These are phyloP conservation scores for Tylopilus intermedius DNA, from an alignment of 768 basidiomycete species.

Conservation along the genomic window DNA sequence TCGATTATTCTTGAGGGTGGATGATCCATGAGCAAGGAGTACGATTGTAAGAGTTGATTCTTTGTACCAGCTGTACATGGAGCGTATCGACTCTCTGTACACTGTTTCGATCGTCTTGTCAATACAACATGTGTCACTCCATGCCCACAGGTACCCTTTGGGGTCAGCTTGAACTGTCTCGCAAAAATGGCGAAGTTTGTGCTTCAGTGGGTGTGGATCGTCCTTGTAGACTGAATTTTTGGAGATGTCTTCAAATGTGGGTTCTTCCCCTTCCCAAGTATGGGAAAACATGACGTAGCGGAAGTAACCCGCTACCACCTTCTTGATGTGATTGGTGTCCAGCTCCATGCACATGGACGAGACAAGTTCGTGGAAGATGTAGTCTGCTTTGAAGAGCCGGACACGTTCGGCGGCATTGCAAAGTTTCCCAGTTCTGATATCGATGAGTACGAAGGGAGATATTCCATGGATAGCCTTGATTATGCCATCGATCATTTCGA, in stretches of 20 bases:
- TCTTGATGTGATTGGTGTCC: not conserved
- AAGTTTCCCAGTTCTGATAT: not conserved
- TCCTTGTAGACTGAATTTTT: not conserved
- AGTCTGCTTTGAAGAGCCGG: not conserved
- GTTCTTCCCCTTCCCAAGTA: constrained; percentile 5
- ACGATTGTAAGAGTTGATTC: not conserved
- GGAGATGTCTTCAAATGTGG: not conserved
- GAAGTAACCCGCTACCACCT: not conserved
- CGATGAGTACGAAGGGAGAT: constrained; percentile 1
- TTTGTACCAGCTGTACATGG: constrained; percentile 7
- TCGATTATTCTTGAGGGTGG: not conserved
- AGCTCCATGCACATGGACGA: not conserved
- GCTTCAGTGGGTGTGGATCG: not conserved
- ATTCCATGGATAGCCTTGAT: not conserved
- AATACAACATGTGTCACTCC: constrained; percentile 3
- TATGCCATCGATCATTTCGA: not conserved
- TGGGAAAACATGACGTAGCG: constrained; percentile 8
- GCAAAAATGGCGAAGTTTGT: not conserved
- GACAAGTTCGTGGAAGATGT: not conserved
- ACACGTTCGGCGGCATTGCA: not conserved
- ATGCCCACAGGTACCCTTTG: not conserved
- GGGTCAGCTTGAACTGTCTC: not conserved
- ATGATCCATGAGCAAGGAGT: not conserved
- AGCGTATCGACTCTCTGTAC: not conserved
- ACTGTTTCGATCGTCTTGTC: not conserved